Conservation (phyloP, 2,329 filamentous ascomycete species). For the Geosmithia putterillii region DNA sequence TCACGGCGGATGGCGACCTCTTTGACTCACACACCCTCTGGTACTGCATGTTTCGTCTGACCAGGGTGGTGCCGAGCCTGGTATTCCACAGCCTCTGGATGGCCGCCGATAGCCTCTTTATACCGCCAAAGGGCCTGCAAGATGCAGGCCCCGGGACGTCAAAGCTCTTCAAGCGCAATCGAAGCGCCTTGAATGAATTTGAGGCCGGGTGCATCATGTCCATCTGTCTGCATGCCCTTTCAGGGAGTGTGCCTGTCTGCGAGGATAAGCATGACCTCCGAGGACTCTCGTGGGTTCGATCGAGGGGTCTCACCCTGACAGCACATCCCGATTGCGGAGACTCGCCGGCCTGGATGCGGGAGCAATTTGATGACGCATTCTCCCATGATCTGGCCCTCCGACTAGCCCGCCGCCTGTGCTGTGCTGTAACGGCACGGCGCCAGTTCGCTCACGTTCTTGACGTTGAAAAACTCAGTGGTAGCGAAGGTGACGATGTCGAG, state of each 20-base stretch:
- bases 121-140: constrained; percentile 34
- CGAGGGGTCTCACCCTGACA: constrained; percentile 27
- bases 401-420: constrained; percentile 44
- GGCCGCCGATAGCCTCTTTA: constrained; percentile 44
- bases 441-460: constrained; percentile 31
- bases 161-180: constrained; percentile 1
- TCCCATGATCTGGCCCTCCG: constrained; percentile 47
- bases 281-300: constrained; percentile 49
- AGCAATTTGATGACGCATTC: constrained; percentile 49
- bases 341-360: constrained; percentile 23
- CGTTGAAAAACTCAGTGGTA: neutral
- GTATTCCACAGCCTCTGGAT: constrained; percentile 56
- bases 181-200: constrained; percentile 23
- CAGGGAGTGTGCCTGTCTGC: constrained; percentile 43
- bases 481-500: neutral
- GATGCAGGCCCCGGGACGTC: constrained; percentile 1
- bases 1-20: constrained; percentile 36
- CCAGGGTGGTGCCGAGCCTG: constrained; percentile 40
- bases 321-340: neutral
- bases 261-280: constrained; percentile 34
- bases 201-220: constrained; percentile 43
- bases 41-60: constrained; percentile 51
- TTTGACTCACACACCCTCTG: constrained; percentile 50
- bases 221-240: constrained; percentile 50
- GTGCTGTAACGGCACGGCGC: constrained; percentile 40